Evolutionary conservation across 495 filamentous ascomycete genomes (phyloP).

Genomic region (Pseudoneurospora amorphoporcata): DNA sequence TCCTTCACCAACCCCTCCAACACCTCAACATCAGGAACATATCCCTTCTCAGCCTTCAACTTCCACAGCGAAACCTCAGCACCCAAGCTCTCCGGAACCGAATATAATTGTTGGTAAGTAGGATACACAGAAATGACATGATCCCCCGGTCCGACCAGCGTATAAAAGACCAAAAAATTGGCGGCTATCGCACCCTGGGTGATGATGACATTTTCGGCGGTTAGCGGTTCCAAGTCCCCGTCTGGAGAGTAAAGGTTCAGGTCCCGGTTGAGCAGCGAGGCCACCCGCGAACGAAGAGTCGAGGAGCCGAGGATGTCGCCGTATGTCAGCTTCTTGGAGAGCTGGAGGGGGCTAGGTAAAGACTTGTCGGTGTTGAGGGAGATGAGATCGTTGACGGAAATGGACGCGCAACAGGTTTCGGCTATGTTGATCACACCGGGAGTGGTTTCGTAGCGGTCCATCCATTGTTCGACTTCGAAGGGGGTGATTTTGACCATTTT

Average conservation of each 20-base stretch:
- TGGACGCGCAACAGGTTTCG: conserved; percentile 75
- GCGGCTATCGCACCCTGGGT: conserved; percentile 77
- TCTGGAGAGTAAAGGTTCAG: not conserved
- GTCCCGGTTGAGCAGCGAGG: conserved; percentile 13
- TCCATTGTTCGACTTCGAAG: conserved; percentile 88
- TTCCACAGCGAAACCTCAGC: conserved; percentile 78
- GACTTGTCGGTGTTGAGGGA: conserved; percentile 47
- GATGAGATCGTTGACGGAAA: conserved; percentile 64
- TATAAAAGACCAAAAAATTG: conserved; percentile 70
- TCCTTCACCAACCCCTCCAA: conserved; percentile 55
- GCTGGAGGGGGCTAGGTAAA: conserved; percentile 25
- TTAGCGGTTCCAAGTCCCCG: not conserved
- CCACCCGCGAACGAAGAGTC: conserved; percentile 15
- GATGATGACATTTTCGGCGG: conserved; percentile 58
- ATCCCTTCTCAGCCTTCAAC: conserved; percentile 52
- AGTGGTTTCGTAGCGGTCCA: conserved; percentile 71
- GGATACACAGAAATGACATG: conserved; percentile 87
- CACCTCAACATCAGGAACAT: conserved; percentile 57
- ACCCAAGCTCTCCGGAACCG: conserved; percentile 64
- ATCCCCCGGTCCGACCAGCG: conserved; percentile 65
- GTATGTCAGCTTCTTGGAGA: conserved; percentile 35
- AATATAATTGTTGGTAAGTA: conserved; percentile 82
- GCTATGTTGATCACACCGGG: conserved; percentile 69
- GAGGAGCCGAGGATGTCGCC: conserved; percentile 24
- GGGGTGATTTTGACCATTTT: conserved; percentile 55